These are phyloP conservation scores for Coleophoma cylindrospora DNA, from an alignment of 2,329 filamentous ascomycete genomes.

Conservation along the genomic window DNA sequence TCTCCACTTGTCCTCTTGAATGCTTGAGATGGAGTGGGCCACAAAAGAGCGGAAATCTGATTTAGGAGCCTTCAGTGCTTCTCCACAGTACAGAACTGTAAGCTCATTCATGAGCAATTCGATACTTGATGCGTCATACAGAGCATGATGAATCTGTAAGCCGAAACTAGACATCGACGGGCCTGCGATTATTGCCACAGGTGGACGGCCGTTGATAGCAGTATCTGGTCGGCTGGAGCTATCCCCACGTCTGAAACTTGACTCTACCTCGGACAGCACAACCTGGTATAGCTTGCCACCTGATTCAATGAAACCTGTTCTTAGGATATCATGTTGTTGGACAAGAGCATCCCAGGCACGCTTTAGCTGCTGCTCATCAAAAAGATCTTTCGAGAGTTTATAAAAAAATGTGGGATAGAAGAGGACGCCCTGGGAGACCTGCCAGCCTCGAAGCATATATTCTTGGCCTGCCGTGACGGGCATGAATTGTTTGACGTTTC, in stretches of 20 bases:
- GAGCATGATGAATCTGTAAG: conserved; percentile 72
- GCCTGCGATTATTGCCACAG: conserved; percentile 18
- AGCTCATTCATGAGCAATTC: conserved; percentile 54
- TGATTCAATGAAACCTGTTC: conserved; percentile 54
- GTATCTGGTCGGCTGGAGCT: neutral
- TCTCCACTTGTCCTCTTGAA: conserved; percentile 35
- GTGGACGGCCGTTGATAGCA: conserved; percentile 2
- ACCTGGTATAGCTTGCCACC: conserved; percentile 58
- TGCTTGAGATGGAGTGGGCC: conserved; percentile 33
- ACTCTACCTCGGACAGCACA: conserved; percentile 24
- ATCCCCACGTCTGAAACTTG: neutral
- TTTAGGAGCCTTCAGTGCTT: conserved; percentile 1
- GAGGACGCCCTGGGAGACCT: conserved; percentile 56
- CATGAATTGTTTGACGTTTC: conserved; percentile 44
- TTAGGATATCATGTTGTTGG: conserved; percentile 54
- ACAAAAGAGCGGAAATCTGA: conserved; percentile 26
- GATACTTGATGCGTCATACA: conserved; percentile 84
- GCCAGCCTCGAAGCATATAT: conserved; percentile 77
- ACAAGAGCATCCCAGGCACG: conserved; percentile 59
- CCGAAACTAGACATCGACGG: conserved; percentile 18
- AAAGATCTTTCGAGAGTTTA: conserved; percentile 33
- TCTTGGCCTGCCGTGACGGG: conserved; percentile 73
- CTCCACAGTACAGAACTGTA: conserved; percentile 33
- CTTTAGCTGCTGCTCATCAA: conserved; percentile 37
- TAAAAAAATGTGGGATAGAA: conserved; percentile 75